Conservation (phyloP, 352 stramenopile genomes). For the Pythium monospermum region DNA sequence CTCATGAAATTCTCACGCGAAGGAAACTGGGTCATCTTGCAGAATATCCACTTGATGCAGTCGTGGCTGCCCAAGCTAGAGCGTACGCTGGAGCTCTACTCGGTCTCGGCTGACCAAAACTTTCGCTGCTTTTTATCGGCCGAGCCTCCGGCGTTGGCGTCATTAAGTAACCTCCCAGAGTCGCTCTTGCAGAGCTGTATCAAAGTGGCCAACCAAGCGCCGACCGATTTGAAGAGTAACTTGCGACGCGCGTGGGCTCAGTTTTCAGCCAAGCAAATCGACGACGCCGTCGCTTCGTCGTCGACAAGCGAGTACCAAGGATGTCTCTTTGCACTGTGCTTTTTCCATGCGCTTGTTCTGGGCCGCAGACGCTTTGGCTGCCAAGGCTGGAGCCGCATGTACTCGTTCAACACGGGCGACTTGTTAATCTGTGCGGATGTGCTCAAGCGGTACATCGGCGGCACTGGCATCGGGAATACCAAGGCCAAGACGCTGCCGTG, state of each 20-base stretch:
- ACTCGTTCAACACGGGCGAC: slow-evolving; percentile 94
- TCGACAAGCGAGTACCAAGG: slow-evolving; percentile 80
- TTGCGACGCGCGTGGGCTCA: slow-evolving; percentile 70
- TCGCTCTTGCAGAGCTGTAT: slow-evolving; percentile 83
- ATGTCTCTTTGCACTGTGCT: slow-evolving; percentile 92
- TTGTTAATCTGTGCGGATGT: slow-evolving; percentile 90
- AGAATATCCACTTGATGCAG: slow-evolving; percentile 92
- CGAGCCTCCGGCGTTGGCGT: slow-evolving; percentile 77
- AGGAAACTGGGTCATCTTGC: slow-evolving; percentile 87
- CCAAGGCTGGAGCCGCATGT: slow-evolving; percentile 91
- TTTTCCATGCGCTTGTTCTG: slow-evolving; percentile 92
- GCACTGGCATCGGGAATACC: slow-evolving; percentile 1
- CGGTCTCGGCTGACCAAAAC: slow-evolving; percentile 81
- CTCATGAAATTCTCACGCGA: slow-evolving; percentile 69
- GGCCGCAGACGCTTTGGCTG: slow-evolving; percentile 86
- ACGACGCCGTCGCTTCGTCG: slow-evolving; percentile 49
- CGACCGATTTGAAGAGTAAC: slow-evolving; percentile 80
- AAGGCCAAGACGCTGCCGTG: slow-evolving; percentile 41
- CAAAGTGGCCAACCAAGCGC: slow-evolving; percentile 82
- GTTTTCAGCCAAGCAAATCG: slow-evolving; percentile 78
- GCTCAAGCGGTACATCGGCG: slow-evolving; percentile 63
- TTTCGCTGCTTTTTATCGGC: slow-evolving; percentile 95
- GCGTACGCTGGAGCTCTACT: slow-evolving; percentile 67
- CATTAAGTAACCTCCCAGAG: slow-evolving; percentile 87
- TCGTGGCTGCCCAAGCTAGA: slow-evolving; percentile 86